A percentile compares a stretch with the other conserved stretches of the same genome.
phyloP scores from a whole-genome alignment of 2,329 filamentous ascomycete genomes.

The Talaromyces sp. region DNA sequence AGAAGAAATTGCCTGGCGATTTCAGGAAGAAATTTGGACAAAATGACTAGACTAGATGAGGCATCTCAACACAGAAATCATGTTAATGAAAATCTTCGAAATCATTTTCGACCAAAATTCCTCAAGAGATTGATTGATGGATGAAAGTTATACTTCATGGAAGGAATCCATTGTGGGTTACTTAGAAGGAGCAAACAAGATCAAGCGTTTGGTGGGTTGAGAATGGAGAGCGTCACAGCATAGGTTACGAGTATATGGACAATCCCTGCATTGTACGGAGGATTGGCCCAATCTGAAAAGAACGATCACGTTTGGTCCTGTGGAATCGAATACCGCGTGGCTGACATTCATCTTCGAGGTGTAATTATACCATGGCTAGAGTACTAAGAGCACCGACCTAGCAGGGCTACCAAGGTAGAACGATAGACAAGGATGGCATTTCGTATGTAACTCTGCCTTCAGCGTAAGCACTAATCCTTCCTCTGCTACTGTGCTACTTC shows the following conservation, averaged over 20 bases:
- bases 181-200: background rate
- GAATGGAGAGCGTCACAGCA: background rate
- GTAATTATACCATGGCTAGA: background rate
- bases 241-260: background rate
- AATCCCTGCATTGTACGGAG: background rate
- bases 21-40: background rate
- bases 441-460: background rate
- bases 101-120: background rate
- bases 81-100: background rate
- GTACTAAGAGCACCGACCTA: too few species aligned
- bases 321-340: background rate
- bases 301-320: background rate
- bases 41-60: background rate
- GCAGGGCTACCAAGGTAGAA: background rate
- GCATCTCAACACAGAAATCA: background rate
- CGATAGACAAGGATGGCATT: background rate
- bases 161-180: background rate
- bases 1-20: background rate
- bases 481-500: background rate
- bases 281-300: background rate
- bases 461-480: background rate
- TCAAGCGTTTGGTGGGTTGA: background rate
- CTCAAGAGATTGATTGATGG: background rate
- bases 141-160: background rate
- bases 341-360: background rate